Evolutionary conservation across 163 green algal genomes (phyloP).

Genomic region (Volvox carteri): DNA sequence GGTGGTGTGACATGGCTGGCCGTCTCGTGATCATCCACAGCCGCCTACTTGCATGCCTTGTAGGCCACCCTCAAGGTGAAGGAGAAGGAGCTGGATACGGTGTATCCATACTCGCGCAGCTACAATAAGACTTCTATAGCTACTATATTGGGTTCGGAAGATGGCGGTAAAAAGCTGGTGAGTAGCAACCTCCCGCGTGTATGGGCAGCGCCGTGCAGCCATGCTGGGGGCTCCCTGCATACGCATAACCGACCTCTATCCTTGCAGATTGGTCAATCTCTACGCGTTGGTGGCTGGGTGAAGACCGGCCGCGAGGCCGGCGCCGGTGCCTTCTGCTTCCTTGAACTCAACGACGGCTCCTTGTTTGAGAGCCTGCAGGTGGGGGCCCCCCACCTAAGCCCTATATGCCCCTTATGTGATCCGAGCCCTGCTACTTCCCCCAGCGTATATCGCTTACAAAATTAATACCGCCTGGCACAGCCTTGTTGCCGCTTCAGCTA

Average conservation of each 20-base stretch:
- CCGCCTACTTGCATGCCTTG: background rate
- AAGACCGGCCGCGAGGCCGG: constrained; percentile 96
- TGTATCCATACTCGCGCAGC: constrained; percentile 84
- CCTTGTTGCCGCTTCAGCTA: no score
- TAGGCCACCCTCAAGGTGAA: constrained; percentile 80
- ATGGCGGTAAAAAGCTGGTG: constrained; percentile 83
- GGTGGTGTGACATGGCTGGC: background rate
- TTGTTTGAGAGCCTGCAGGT: constrained; percentile 91
- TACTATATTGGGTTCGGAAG: constrained; percentile 76
- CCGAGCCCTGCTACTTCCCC: no score
- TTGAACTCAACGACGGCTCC: constrained; percentile 98
- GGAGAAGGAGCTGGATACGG: constrained; percentile 70
- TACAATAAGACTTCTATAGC: constrained; percentile 79
- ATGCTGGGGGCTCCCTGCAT: background rate
- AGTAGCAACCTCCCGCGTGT: background rate
- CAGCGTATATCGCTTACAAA: no score
- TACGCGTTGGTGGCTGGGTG: constrained; percentile 96
- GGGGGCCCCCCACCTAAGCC: no score
- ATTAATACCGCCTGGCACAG: no score
- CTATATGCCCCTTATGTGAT: no score
- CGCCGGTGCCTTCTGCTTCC: constrained; percentile 94
- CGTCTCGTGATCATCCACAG: constrained; percentile 9
- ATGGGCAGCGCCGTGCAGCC: background rate
- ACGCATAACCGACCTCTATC: background rate
- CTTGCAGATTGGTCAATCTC: constrained; percentile 79